Base-by-base conservation (phyloP, 2,329 filamentous ascomycete species). In the Talaromyces atroroseus region DNA sequence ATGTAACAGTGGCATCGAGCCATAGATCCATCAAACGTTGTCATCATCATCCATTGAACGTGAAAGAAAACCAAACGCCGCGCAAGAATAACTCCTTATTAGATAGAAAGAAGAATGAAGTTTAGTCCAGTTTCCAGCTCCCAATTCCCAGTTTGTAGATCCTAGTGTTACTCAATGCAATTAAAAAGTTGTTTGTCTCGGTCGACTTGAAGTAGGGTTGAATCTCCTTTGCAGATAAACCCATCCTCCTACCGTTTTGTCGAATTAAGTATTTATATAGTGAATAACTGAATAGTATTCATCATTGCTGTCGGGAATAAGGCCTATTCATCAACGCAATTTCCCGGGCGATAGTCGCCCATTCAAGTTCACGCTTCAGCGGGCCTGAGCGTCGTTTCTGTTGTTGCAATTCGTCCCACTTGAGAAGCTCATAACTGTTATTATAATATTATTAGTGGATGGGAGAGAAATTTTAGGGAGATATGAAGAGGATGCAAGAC, bases 241-340 rank as follows among this genome's bases (percentile, higher is more conserved):
- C 26, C 26, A n/a, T n/a, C 26, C 24, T 26, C 8, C 24, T 26
- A 4, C 11, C 11, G 29, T 36, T 10, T 36, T 16, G 32, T 6
- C 32, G 32, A 36, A 36, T 36, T 3, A 36, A 36, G 8, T 29
- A 29, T 5, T 34, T 34, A 34, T 34, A 10, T 34, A 12, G 29
- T 34, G 10, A 29, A 29, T 5, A 36, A 36, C 8, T 16, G 32
- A 14, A 36, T 16, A 16, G 32, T 12, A 36, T 36, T 3, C 18
- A 26, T 52, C 11, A 59, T 66, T 60, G 63, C 70, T 76, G 89
- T 72, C 88, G 80, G 18, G 89, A 87, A 73, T 97, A 97, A 16
- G 94, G 94, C 65, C 89, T 86, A 69, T 99, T 99, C 90, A 99
- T 95, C 26, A 92, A 79, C 4, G 94, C 92, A 63, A 99, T 92